phyloP scores from a whole-genome alignment of 108 stramenopile genomes.

The Cyclostephanos invisitatus region DNA sequence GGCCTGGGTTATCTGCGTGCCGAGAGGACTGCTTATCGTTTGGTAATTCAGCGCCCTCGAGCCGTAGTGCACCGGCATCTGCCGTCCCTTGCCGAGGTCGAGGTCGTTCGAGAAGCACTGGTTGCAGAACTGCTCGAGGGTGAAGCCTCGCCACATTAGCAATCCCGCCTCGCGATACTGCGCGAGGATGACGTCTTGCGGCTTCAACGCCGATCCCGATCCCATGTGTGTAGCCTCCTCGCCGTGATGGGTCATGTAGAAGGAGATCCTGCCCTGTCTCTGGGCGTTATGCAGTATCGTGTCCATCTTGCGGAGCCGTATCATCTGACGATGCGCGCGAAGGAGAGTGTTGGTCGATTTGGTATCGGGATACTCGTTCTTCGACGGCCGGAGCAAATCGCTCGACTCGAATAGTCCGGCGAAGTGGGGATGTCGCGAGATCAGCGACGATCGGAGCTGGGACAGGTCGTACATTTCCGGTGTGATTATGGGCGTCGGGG shows the following conservation, averaged over 20 bases:
- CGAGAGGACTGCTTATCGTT: conserved; percentile 93
- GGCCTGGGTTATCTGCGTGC: conserved; percentile 97
- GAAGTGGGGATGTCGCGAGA: conserved; percentile 49
- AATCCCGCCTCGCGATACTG: conserved; percentile 96
- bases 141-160: conserved; percentile 99
- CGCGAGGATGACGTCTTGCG: conserved; percentile 85
- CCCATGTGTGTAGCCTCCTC: conserved; percentile 96
- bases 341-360: conserved; percentile 61
- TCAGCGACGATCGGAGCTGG: conserved; percentile 47
- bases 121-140: conserved; percentile 92
- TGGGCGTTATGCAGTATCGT: conserved; percentile 95
- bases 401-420: conserved; percentile 41
- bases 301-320: conserved; percentile 94
- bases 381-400: conserved; percentile 43
- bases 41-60: conserved; percentile 90
- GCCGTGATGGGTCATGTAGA: conserved; percentile 90
- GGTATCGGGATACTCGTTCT: conserved; percentile 56
- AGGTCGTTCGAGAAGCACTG: conserved; percentile 93
- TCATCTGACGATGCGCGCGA: conserved; percentile 83
- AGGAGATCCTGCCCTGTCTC: conserved; percentile 95
- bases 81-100: conserved; percentile 94
- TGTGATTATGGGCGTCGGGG: conserved; percentile 15
- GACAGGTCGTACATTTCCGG: conserved; percentile 24
- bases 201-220: conserved; percentile 82
- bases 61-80: conserved; percentile 99